Base-by-base conservation (phyloP, 139 green algal species). In the Microglena sp. region DNA sequence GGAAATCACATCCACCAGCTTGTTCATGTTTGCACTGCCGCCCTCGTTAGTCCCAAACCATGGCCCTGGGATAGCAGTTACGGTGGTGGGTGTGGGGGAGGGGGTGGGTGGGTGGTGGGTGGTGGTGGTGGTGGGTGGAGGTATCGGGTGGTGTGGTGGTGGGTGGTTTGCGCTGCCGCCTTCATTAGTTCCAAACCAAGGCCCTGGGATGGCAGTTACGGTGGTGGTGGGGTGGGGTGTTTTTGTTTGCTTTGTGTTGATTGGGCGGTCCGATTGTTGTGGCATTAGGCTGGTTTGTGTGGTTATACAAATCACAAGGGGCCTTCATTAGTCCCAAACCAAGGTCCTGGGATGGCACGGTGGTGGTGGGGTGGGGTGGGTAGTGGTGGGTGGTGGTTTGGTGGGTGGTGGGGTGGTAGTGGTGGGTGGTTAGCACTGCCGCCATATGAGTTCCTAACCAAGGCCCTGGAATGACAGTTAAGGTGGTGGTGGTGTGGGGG, bases 1-100 rank as follows among this genome's bases (percentile, higher is more conserved):
- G 0, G 60, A 33, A 33, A 91, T 70, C 62, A 89, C 71, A 15
- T 88, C 85, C 28, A 73, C 28, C 70, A 91, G 75, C 46, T 69
- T 71, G 6, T 30, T 5, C 60, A 40, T 46, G 46, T 56, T 45
- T n/a, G 21, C 43, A 6, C 58, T 46, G 32, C 76, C 44, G 7
- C 53, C 34, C 46, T 66, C 66, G 32, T 24, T 18, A 46, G 33
- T 61, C 35, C 69, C 72, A 45, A 75, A 84, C 0, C 62, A 33
- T n/a, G 77, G 77, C 43, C 76, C 76, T 83, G 71, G n/a, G 21
- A 60, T 6, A 18, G 24, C 11, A 11, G 40, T n/a, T 50, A 7
- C 2, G 22, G 35, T 15, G 40, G 55, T 2, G 3, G 28, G 31
- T 5, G 45, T n/a, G 1, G 62, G 44, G 29, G 36, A n/a, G n/a